These are phyloP conservation scores for Fusarium falciforme DNA, from an alignment of 2,329 filamentous ascomycete genomes.

Conservation along the genomic window DNA sequence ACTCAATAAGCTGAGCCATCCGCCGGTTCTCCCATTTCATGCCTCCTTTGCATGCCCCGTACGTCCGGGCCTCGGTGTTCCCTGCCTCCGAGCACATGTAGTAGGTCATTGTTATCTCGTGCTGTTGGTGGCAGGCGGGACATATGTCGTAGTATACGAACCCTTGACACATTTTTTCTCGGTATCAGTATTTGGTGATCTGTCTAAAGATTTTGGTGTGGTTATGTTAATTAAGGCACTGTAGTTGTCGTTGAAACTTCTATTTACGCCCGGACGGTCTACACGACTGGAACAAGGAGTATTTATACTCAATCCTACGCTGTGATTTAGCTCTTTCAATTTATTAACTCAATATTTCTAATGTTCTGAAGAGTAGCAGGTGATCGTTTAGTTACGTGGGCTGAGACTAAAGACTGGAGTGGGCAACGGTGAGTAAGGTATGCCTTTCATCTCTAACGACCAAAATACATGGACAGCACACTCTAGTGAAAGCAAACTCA, in stretches of 20 bases:
- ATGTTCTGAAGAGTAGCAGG: background rate
- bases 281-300: background rate
- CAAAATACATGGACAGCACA: background rate
- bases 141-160: conserved; percentile 24
- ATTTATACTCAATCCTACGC: background rate
- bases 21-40: conserved; percentile 1
- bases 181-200: background rate
- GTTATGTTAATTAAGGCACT: background rate
- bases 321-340: background rate
- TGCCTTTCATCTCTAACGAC: background rate
- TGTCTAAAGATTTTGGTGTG: background rate
- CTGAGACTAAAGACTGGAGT: background rate
- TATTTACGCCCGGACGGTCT: background rate
- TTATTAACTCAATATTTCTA: background rate
- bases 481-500: background rate
- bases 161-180: conserved; percentile 11
- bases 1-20: conserved; percentile 1
- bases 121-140: conserved; percentile 10
- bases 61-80: background rate
- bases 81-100: conserved; percentile 22
- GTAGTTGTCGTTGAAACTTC: background rate
- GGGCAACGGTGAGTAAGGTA: too few relatives aligned
- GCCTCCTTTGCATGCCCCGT: conserved; percentile 12
- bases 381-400: background rate
- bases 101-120: conserved; percentile 20